Evolutionary conservation across 768 basidiomycete species (phyloP).

Genomic region (Dioszegia hungarica): DNA sequence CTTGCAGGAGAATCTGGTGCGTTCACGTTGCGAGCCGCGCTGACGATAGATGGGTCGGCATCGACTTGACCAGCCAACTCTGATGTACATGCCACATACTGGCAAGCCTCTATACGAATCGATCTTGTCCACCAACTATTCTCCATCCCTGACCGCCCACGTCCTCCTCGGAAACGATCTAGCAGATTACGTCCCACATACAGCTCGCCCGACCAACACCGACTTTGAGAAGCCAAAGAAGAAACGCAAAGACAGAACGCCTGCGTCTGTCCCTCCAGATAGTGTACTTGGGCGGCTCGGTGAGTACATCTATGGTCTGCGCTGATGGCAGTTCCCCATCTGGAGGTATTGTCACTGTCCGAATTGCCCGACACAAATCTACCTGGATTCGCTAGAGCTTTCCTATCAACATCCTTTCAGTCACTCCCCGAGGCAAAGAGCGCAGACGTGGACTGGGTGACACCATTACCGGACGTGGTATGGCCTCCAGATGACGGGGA

Average conservation of each 20-base stretch:
- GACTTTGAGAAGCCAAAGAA: slow-evolving; percentile 36
- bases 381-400: slow-evolving; percentile 39
- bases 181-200: slow-evolving; percentile 26
- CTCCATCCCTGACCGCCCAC: slow-evolving; percentile 6
- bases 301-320: slow-evolving; percentile 12
- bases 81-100: slow-evolving; percentile 40
- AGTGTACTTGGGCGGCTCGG: slow-evolving; percentile 31
- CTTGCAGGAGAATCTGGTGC: slow-evolving; percentile 30
- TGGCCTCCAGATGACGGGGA: slow-evolving; percentile 34
- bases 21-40: neutral
- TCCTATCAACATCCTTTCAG: slow-evolving; percentile 31
- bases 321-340: slow-evolving; percentile 28
- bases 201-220: slow-evolving; percentile 1
- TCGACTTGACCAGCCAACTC: slow-evolving; percentile 16
- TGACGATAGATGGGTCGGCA: slow-evolving; percentile 23
- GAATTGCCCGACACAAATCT: slow-evolving; percentile 34
- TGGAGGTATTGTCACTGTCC: slow-evolving; percentile 10
- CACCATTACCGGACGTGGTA: slow-evolving; percentile 24
- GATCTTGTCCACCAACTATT: slow-evolving; percentile 23
- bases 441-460: slow-evolving; percentile 27
- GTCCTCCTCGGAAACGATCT: slow-evolving; percentile 38
- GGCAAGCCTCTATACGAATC: slow-evolving; percentile 32
- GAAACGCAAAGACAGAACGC: slow-evolving; percentile 28
- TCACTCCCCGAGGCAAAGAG: slow-evolving; percentile 15
- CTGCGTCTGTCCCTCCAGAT: slow-evolving; percentile 11